A percentile compares a stretch with the other conserved stretches of the same genome.
These are phyloP conservation scores for Ulota crispa DNA, from an alignment of 225 moss, liverwort and hornwort genomes.

Conservation along the genomic window DNA sequence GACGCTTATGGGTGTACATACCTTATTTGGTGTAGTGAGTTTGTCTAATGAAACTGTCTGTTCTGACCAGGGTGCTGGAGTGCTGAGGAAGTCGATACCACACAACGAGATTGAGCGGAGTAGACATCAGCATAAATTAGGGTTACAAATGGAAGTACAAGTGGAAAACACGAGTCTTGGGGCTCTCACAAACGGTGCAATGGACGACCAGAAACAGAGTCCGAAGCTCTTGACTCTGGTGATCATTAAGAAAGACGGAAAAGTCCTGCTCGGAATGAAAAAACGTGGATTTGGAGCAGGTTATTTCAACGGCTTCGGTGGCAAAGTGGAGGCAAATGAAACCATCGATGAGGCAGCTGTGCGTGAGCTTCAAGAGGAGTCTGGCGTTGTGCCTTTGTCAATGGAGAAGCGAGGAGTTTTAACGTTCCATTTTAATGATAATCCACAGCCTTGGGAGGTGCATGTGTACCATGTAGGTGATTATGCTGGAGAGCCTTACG, in stretches of 20 bases:
- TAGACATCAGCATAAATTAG: neutral
- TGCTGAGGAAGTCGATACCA: neutral
- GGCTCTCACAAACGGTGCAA: slow-evolving; percentile 3
- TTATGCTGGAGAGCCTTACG: slow-evolving; percentile 64
- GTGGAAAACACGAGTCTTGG: slow-evolving; percentile 7
- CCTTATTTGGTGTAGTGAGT: too few species aligned
- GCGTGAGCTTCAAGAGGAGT: slow-evolving; percentile 86
- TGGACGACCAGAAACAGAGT: slow-evolving; percentile 17
- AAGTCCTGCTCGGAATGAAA: slow-evolving; percentile 83
- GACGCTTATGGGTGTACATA: too few species aligned
- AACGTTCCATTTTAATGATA: slow-evolving; percentile 83
- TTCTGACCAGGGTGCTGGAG: neutral
- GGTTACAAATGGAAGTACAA: slow-evolving; percentile 14
- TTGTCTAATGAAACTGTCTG: neutral
- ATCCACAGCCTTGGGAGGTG: slow-evolving; percentile 88
- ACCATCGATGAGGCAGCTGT: slow-evolving; percentile 70
- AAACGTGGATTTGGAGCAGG: slow-evolving; percentile 84
- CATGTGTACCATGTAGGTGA: slow-evolving; percentile 83
- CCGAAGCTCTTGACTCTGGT: slow-evolving; percentile 82
- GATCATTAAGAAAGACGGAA: slow-evolving; percentile 54
- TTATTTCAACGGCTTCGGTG: slow-evolving; percentile 88
- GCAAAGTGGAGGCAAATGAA: slow-evolving; percentile 83
- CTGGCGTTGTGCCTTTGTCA: slow-evolving; percentile 48
- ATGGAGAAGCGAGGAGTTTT: slow-evolving; percentile 77
- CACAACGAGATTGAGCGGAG: neutral